A percentile compares a stretch with the other conserved stretches of the same genome.
These are phyloP conservation scores for Backusella tuberculispora DNA, from an alignment of 192 early-diverging fungal genomes.

Conservation along the genomic window DNA sequence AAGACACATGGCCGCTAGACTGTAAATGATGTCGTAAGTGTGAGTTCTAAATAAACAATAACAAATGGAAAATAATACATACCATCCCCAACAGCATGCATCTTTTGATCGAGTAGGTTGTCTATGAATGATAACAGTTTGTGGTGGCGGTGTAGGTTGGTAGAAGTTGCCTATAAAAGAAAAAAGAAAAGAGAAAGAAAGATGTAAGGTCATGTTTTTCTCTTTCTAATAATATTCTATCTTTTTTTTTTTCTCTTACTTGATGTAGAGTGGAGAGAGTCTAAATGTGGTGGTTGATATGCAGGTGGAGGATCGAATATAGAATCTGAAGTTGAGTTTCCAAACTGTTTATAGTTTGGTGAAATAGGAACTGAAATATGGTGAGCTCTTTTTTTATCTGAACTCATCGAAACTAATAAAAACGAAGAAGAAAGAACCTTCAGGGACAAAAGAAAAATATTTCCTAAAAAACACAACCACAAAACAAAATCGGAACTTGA, in stretches of 20 bases:
- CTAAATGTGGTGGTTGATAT: conserved; percentile 22
- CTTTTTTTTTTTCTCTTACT: neutral
- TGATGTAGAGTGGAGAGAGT: neutral
- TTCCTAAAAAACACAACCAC: neutral
- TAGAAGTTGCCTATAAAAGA: neutral
- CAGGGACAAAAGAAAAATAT: conserved; percentile 1
- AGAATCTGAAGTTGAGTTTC: conserved; percentile 1
- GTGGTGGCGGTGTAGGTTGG: conserved; percentile 24
- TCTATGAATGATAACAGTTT: conserved; percentile 17
- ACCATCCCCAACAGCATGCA: conserved; percentile 32
- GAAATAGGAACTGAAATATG: conserved; percentile 24
- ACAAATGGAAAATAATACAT: neutral
- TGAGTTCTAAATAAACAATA: neutral
- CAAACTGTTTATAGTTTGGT: neutral
- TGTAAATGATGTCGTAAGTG: neutral
- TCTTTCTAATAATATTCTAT: neutral
- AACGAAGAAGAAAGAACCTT: neutral
- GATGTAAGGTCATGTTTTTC: neutral
- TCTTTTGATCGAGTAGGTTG: conserved; percentile 26
- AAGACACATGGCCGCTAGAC: conserved; percentile 22
- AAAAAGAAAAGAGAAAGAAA: no score
- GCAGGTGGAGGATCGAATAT: conserved; percentile 29
- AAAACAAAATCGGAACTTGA: neutral
- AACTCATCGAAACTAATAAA: neutral
- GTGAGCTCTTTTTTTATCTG: conserved; percentile 17